Base-by-base conservation (phyloP, 257 asterid genomes). In the Plantago major region DNA sequence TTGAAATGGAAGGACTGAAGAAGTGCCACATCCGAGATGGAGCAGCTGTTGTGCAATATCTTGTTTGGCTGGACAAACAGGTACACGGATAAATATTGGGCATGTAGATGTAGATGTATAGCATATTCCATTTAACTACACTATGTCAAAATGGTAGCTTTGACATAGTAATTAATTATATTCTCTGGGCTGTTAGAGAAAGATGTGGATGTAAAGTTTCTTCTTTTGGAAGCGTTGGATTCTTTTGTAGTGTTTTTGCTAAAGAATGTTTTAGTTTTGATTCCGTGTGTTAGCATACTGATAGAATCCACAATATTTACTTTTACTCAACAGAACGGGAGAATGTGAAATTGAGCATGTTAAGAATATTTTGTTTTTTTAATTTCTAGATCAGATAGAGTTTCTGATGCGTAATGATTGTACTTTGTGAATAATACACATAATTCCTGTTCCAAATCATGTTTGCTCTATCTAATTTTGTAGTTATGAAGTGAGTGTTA, bases 31-130 rank as follows among this genome's bases (percentile, higher is more conserved):
- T 89, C 65, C 85, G 96, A 38, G 99, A 92, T 72, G 99, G 99
- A 44, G 96, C 97, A 47, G 99, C 97, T 55, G 97, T 92, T 52
- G 97, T 92, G 72, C 97, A 92, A 58, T 92, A 83, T 78, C 88
- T 89, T 67, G 84, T 58, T 62, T 92, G 99, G 99, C 76, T 92
- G 73, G 97, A 92, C 79, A 71, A 76, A 69, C 93, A 92, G 97
- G 96, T 89, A 62, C 18, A 67, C 38, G 13, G 53, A 38, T 55
- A 47, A 49, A 53, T 64, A 15, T 42, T 40, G 47, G 48, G 53
- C 51, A 49, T 55, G 61, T 49, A 48, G 26, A 56, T 56, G 40
- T 33, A 33, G 40, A 33, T 33, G 40, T 4, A 33, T 33, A 33
- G 33, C 26, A 42, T 64, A 47, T 42, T 55, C 14, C 37, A 12